phyloP scores from a whole-genome alignment of 495 filamentous ascomycete genomes.

The Sordaria brevicollis region DNA sequence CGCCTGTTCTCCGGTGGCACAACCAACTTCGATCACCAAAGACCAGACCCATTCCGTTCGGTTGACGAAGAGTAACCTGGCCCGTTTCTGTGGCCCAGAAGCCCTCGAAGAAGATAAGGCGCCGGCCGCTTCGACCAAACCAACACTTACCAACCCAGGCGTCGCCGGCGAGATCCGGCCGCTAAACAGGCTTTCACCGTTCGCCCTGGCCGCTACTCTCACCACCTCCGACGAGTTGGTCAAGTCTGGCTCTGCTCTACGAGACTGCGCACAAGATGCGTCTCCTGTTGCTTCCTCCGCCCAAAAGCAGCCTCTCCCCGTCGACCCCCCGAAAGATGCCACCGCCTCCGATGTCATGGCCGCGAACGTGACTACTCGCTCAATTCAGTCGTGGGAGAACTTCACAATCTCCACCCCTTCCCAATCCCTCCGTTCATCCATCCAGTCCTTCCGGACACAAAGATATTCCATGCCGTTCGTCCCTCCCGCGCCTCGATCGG shows the following conservation, averaged over 20 bases:
- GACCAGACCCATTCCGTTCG: background rate
- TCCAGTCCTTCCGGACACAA: too few species aligned
- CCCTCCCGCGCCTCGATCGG: too few species aligned
- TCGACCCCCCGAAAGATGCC: too few species aligned
- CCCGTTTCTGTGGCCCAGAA: background rate
- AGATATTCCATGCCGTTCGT: too few species aligned
- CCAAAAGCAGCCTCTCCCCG: too few species aligned
- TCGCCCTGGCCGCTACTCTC: background rate
- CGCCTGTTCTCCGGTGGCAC: background rate
- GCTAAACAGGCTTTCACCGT: background rate
- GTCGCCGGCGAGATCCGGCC: too few species aligned
- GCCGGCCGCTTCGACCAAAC: background rate
- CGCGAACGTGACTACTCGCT: background rate
- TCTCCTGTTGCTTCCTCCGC: too few species aligned
- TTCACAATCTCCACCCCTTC: background rate
- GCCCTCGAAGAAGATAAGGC: background rate
- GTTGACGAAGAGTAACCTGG: background rate
- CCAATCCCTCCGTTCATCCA: background rate
- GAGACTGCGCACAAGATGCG: too few species aligned
- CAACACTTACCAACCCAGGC: too few species aligned
- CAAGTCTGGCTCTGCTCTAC: too few species aligned
- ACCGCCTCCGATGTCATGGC: too few species aligned
- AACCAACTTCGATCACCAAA: background rate
- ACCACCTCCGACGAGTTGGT: too few species aligned
- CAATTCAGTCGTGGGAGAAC: background rate